Evolutionary conservation across 106 monocot genomes (phyloP), one percentile per base, ranked within the genome.

Genomic region (Dendrobium huoshanense): DNA sequence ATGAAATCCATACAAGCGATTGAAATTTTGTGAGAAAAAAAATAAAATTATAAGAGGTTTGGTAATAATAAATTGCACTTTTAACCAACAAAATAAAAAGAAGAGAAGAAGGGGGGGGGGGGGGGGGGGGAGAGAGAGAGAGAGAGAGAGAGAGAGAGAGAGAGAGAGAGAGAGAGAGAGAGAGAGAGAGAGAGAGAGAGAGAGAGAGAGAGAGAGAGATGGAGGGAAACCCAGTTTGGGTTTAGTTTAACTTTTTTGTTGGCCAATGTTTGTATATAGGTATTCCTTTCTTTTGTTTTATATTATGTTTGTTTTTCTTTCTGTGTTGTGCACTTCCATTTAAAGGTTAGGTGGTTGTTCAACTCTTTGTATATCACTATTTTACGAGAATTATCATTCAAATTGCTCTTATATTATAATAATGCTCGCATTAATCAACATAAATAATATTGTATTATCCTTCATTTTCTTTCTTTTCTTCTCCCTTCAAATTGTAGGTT

Each of bases 401-500:
- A 31, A 37, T 7, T 70, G 13, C 3, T 70, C 15, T 37, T 37
- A 16, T 74, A 51, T 47, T 25, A 37, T 37, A 27, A 49, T 49
- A 76, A 19, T 76, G 6, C 25, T 5, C 1, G 25, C 25, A 41
- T 20, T 43, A 76, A 24, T 24, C 44, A 55, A 43, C 27, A 9
- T 22, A 45, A 67, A 13, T 4, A 15, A 74, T 55, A 7, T 15
- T 20, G 24, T 18, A 55, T 54, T 0, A 20, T 49, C 25, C 20
- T 74, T 17, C 45, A 22, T 7, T 18, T 8, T 19, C 41, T 29
- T 75, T 43, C 10, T 54, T 78, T 85, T 17, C 31, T 68, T 65
- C 79, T 67, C 77, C 19, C 22, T 64, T 6, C 7, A 37, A 70
- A 70, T 70, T 70, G 33, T 15, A 96, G 96, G 88, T 96, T 81